Evolutionary conservation across 306 rosid species (phyloP), one percentile per base, ranked within the genome.

Genomic region (Cucurbita ficifolia): DNA sequence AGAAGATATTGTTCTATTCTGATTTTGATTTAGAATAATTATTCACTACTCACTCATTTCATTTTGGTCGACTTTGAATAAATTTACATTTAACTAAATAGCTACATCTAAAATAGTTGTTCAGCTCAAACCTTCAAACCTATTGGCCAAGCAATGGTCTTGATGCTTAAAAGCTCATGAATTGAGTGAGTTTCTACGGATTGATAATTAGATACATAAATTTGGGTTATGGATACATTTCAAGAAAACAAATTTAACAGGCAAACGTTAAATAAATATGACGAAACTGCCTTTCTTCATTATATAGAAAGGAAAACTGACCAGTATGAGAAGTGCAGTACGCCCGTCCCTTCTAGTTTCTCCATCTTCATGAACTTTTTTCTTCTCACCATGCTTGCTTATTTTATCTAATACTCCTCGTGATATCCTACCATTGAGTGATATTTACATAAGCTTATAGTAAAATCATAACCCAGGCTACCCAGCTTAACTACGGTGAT

Each of bases 261-360:
- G 17, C 0, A n/a, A 64, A 10, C 21, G 0, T 39, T 18, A 64
- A 40, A 64, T 18, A 64, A 40, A 64, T 16, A 16, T 36, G 46
- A 42, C 3, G 46, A 38, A 61, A 6, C 8, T 38, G 17, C 53
- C 22, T 4, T 64, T n/a, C 33, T n/a, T 18, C 5, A 64, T 18
- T 5, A 52, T 64, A 39, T 12, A 65, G 72, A 65, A 42, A 53
- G 72, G 24, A 77, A 77, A 61, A 82, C 91, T 50, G 49, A 92
- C 98, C 96, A 92, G 77, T 82, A 90, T 80, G 80, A 84, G 53
- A 75, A 90, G 72, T 53, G 90, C 86, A 22, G 69, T 84, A 42
- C 76, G 90, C 13, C 56, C 74, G 75, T 87, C 88, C 77, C 72
- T 87, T 74, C 77, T 83, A 72, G 82, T 65, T 76, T 78, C 81